These are phyloP conservation scores for Phytophthora constricta DNA, from an alignment of 352 stramenopile species.

Conservation along the genomic window DNA sequence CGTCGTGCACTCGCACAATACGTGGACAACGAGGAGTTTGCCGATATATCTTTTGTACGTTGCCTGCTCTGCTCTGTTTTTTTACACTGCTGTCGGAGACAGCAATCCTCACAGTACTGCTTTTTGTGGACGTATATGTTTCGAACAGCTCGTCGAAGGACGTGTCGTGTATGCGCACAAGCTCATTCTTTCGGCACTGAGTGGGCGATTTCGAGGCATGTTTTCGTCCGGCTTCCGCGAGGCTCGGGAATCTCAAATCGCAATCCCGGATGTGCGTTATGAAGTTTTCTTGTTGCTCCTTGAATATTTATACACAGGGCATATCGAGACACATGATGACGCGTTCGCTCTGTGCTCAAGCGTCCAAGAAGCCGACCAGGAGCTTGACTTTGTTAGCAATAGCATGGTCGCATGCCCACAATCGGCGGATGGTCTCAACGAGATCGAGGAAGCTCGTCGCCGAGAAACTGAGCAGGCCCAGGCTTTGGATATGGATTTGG, in stretches of 20 bases:
- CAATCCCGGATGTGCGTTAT: conserved; percentile 91
- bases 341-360: conserved; percentile 30
- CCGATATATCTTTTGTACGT: conserved; percentile 94
- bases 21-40: conserved; percentile 94
- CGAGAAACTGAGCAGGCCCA: conserved; percentile 20
- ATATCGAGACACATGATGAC: conserved; percentile 44
- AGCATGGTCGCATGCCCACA: conserved; percentile 36
- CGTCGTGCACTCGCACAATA: conserved; percentile 87
- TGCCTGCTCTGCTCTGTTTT: conserved; percentile 5
- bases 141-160: conserved; percentile 88
- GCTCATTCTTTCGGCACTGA: conserved; percentile 92
- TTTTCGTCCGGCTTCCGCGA: conserved; percentile 95
- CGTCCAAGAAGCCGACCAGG: conserved; percentile 12
- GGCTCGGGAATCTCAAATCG: conserved; percentile 79
- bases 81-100: not conserved
- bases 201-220: conserved; percentile 95
- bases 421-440: conserved; percentile 41
- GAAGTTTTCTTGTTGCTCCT: conserved; percentile 93
- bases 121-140: conserved; percentile 1
- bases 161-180: conserved; percentile 94
- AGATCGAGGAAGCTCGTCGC: conserved; percentile 37
- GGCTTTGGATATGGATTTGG: conserved; percentile 23
- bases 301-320: conserved; percentile 95
- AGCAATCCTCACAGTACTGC: conserved; percentile 5
- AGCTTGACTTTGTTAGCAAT: conserved; percentile 30